A percentile compares a stretch with the other conserved stretches of the same genome.
Evolutionary conservation across 1,139 yeast genomes (phyloP).

Genomic region (Eremothecium sinecaudum): DNA sequence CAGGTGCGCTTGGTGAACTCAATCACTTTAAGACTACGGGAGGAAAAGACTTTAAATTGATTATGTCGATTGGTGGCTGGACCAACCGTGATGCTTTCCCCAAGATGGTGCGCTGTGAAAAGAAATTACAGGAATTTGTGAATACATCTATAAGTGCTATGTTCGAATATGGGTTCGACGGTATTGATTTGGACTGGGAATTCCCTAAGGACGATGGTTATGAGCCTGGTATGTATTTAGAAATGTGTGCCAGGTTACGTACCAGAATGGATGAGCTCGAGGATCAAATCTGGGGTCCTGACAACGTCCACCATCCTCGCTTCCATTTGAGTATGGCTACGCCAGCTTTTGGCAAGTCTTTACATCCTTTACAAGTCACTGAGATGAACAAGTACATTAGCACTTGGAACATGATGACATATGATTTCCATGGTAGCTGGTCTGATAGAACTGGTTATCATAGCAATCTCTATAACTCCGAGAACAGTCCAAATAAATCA

Average conservation of each 20-base stretch:
- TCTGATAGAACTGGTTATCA: slow-evolving; percentile 53
- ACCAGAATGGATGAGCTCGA: slow-evolving; percentile 36
- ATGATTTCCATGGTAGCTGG: slow-evolving; percentile 82
- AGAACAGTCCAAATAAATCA: slow-evolving; percentile 10
- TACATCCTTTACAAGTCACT: slow-evolving; percentile 36
- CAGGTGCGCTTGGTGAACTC: slow-evolving; percentile 53
- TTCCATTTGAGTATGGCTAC: slow-evolving; percentile 62
- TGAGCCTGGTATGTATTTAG: slow-evolving; percentile 42
- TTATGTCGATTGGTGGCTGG: slow-evolving; percentile 88
- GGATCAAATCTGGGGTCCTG: slow-evolving; percentile 14
- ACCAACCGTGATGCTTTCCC: slow-evolving; percentile 50
- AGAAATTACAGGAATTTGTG: slow-evolving; percentile 41
- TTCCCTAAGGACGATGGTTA: slow-evolving; percentile 45
- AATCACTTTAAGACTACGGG: slow-evolving; percentile 37
- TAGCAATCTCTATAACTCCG: slow-evolving; percentile 48
- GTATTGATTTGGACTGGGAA: slow-evolving; percentile 94
- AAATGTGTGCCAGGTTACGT: slow-evolving; percentile 39
- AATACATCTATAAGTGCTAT: slow-evolving; percentile 41
- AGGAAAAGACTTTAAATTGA: slow-evolving; percentile 45
- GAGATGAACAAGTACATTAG: slow-evolving; percentile 51
- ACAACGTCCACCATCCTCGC: slow-evolving; percentile 23
- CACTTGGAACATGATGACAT: slow-evolving; percentile 84
- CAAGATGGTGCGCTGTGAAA: slow-evolving; percentile 35
- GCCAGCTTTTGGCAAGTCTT: slow-evolving; percentile 52
- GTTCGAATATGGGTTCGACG: slow-evolving; percentile 62